Base-by-base conservation (phyloP, 352 stramenopile genomes). In the Pilasporangium apinafurcum region DNA sequence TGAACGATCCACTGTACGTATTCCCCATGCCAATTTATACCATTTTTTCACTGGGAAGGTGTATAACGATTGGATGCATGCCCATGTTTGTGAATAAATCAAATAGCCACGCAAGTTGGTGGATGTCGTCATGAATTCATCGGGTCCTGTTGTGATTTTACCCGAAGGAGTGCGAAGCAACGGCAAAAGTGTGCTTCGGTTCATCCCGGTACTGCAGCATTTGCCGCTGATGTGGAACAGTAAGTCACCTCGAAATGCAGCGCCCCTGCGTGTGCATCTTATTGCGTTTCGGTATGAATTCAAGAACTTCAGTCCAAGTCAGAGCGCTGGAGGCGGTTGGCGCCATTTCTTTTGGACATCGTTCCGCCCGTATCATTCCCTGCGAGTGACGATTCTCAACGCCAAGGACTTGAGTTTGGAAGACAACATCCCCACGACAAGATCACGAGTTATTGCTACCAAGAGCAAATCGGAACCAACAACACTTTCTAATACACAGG, bases 271-370 rank as follows among this genome's bases (percentile, higher is more conserved):
- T 22, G 49, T 91, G 18, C 81, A 93, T 38, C 41, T 93, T 12
- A 36, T 90, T 16, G 68, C 73, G 5, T 90, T 93, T 54, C 78
- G 78, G 29, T 93, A 86, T 51, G 78, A 91, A 41, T 86, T 68
- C 44, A 78, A 78, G 25, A 65, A 62, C 45, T 86, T 87, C 51
- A 75, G 70, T 37, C 76, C 81, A n/a, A 85, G 75, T 27, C 74
- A 90, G 28, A 83, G 66, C 38, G 70, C 66, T 20, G 78, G 71
- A 7, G 55, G 61, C 21, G 68, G 57, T 24, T 86, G 70, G 68
- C 52, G 37, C 7, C 73, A 90, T 40, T 47, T 89, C 26, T 76
- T 86, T 35, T 86, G 73, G 72, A 78, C 63, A 31, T 62, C 58
- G 17, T 81, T 83, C 38, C 72, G 83, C 35, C 48, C 55, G 12